Evolutionary conservation across 306 rosid species (phyloP), one percentile per base, ranked within the genome.

Genomic region (Aeschynomene evenia): DNA sequence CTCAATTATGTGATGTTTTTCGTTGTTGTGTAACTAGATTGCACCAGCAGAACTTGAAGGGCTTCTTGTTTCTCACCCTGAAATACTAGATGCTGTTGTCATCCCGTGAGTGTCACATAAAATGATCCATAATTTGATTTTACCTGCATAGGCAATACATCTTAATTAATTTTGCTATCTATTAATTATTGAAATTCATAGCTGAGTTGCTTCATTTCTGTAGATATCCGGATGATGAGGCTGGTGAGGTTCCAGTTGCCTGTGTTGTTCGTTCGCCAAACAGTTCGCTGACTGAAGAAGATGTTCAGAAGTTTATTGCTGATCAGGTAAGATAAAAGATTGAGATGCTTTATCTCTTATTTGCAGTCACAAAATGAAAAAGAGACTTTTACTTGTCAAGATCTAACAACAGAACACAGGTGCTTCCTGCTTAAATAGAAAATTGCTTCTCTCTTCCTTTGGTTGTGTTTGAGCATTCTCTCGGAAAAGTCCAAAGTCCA

Each of bases 41-140:
- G 96, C 97, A 3, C 97, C 97, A 58, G 97, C 97, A 49, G 96
- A 89, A 77, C 94, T 91, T 46, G 97, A 91, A 80, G 94, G 87
- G 43, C 79, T 91, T 67, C 89, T 91, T 3, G 75, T 91, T 73
- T 89, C 97, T 73, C 96, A 91, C 81, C 96, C 96, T 57, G 94
- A 89, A 66, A 85, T 91, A 77, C 49, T 82, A 54, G 97, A 89
- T 61, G 89, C 94, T 6, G 97, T 89, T 71, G 97, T 91, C 68
- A 77, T 91, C 64, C 94, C 94, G 97, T 91, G 66, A 84, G 97
- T 81, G 57, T 46, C 48, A 23, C 51, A 63, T 16, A 16, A 29
- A n/a, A 4, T 11, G 45, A 45, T 29, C 28, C 57, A 14, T 15
- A 42, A 40, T 61, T 31, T 24, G 28, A 53, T 33, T 19, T 22